Conservation (phyloP, 2,329 filamentous ascomycete species). For the Fusarium albosuccineum region DNA sequence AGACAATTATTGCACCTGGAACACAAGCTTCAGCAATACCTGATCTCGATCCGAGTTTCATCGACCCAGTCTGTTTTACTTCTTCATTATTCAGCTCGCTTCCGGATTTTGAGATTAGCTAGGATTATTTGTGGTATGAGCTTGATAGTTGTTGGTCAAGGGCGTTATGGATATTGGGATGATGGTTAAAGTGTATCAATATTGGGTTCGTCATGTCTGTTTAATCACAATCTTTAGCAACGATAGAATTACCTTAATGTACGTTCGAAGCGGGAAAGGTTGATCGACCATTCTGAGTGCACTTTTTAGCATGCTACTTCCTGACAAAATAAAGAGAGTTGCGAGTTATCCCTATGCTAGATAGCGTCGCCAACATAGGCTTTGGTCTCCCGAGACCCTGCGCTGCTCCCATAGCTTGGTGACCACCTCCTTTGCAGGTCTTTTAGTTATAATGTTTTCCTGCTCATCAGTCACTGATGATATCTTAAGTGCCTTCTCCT, state of each 20-base stretch:
- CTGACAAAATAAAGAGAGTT: too few species aligned
- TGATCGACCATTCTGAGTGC: too few species aligned
- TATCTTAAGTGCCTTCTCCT: neutral
- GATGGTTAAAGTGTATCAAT: too few species aligned
- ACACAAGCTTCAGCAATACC: slow-evolving; percentile 1
- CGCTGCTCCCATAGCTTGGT: neutral
- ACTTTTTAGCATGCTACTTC: too few species aligned
- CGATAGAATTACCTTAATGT: too few species aligned
- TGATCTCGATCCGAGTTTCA: slow-evolving; percentile 6
- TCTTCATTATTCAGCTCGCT: slow-evolving; percentile 12
- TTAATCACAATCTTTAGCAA: too few species aligned
- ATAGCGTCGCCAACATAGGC: neutral
- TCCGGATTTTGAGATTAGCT: slow-evolving; percentile 6
- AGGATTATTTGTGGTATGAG: neutral
- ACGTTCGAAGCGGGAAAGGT: too few species aligned
- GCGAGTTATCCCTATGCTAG: neutral
- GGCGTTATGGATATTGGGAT: neutral
- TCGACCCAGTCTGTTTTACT: slow-evolving; percentile 5
- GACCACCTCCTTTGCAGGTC: neutral
- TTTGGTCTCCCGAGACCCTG: neutral
- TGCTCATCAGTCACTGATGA: neutral
- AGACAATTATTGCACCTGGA: neutral
- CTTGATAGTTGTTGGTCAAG: neutral
- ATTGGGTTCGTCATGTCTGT: too few species aligned
- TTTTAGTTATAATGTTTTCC: neutral